A percentile compares a stretch with the other conserved stretches of the same genome.
Evolutionary conservation across 768 basidiomycete species (phyloP).

Genomic region (Galerina sulciceps): DNA sequence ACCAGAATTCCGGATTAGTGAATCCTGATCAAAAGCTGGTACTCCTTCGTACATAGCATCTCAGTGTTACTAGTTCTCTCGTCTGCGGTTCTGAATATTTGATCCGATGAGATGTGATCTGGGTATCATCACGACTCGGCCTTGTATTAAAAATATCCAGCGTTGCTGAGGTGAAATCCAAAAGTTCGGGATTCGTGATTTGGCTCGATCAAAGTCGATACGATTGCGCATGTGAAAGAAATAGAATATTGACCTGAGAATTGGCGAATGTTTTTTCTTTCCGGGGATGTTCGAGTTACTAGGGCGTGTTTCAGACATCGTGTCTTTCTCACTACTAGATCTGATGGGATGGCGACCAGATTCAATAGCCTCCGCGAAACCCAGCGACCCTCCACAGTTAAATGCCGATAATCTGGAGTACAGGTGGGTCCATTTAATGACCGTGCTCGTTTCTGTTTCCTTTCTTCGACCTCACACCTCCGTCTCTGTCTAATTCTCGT

Average conservation of each 20-base stretch:
- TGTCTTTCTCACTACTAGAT: slow-evolving; percentile 23
- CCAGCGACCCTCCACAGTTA: slow-evolving; percentile 28
- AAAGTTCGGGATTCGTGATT: slow-evolving; percentile 21
- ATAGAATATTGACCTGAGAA: slow-evolving; percentile 14
- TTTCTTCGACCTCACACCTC: slow-evolving; percentile 32
- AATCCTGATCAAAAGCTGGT: no score
- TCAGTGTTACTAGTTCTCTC: not conserved
- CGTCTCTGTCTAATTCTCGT: slow-evolving; percentile 19
- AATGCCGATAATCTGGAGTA: slow-evolving; percentile 35
- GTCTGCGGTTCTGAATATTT: not conserved
- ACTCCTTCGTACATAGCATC: not conserved
- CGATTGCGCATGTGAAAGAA: slow-evolving; percentile 12
- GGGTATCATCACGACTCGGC: not conserved
- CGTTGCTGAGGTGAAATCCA: slow-evolving; percentile 18
- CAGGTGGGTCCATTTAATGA: slow-evolving; percentile 37
- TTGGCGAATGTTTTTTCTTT: slow-evolving; percentile 19
- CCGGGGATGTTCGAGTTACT: slow-evolving; percentile 31
- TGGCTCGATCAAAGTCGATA: slow-evolving; percentile 17
- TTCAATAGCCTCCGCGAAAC: slow-evolving; percentile 24
- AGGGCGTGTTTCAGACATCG: slow-evolving; percentile 28
- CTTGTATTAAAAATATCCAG: not conserved
- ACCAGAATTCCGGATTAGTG: slow-evolving; percentile 5
- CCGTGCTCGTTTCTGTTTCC: slow-evolving; percentile 32
- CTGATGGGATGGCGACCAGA: slow-evolving; percentile 28
- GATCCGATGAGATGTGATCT: slow-evolving; percentile 11